Conservation (phyloP, 176 grass and related monocot genomes). For the Pontederia paniculata region DNA sequence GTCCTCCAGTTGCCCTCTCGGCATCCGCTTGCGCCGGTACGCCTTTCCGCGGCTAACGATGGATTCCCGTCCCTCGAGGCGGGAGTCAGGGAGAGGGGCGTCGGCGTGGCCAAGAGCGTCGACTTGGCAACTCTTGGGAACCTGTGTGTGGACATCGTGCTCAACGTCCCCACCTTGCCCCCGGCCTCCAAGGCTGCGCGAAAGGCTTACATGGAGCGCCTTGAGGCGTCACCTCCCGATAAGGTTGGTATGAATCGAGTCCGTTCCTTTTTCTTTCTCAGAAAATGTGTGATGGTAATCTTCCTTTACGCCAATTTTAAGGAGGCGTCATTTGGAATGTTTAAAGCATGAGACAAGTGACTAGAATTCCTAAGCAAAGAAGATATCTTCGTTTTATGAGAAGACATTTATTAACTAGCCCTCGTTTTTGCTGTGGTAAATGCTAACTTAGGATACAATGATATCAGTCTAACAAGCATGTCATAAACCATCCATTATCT, state of each 20-base stretch:
- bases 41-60: slow-evolving; percentile 23
- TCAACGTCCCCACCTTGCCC: slow-evolving; percentile 69
- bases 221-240: slow-evolving; percentile 67
- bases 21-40: slow-evolving; percentile 15
- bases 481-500: too few species aligned
- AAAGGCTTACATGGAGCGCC: slow-evolving; percentile 65
- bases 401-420: too few species aligned
- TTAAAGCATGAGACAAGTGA: too few species aligned
- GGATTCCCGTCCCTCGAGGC: not conserved
- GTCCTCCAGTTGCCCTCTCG: not conserved
- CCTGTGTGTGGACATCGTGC: slow-evolving; percentile 82
- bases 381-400: too few species aligned
- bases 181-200: slow-evolving; percentile 38
- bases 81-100: not conserved
- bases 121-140: slow-evolving; percentile 88
- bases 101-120: slow-evolving; percentile 14
- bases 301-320: too few species aligned
- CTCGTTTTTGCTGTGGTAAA: too few species aligned
- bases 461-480: too few species aligned
- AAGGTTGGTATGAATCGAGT: slow-evolving; percentile 32
- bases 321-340: too few species aligned
- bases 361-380: too few species aligned
- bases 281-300: too few species aligned
- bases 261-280: not conserved
- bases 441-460: too few species aligned